A percentile compares a stretch with the other conserved stretches of the same genome.
These are phyloP conservation scores for Nannizzia gypsea DNA, from an alignment of 2,329 filamentous ascomycete species.

Conservation along the genomic window DNA sequence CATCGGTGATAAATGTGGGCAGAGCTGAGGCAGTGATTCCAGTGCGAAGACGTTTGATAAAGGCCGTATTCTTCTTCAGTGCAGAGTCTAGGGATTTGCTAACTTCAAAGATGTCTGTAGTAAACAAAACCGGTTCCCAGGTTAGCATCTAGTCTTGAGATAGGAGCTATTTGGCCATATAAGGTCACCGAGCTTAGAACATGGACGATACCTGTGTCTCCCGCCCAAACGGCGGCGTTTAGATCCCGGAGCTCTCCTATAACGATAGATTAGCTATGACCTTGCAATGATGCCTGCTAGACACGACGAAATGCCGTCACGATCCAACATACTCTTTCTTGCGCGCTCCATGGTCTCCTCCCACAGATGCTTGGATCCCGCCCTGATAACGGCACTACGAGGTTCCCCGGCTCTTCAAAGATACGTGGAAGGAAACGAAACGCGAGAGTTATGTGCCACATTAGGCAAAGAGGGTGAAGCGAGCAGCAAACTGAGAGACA, in stretches of 20 bases:
- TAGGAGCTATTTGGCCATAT: neutral
- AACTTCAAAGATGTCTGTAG: slow-evolving; percentile 62
- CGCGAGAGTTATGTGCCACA: slow-evolving; percentile 9
- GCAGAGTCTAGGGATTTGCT: slow-evolving; percentile 79
- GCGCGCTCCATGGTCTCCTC: slow-evolving; percentile 35
- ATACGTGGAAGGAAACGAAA: slow-evolving; percentile 8
- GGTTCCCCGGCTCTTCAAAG: slow-evolving; percentile 6
- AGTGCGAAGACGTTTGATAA: slow-evolving; percentile 90
- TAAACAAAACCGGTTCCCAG: neutral
- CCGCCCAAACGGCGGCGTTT: slow-evolving; percentile 79
- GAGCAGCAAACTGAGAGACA: neutral
- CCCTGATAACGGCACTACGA: neutral
- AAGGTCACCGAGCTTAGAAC: slow-evolving; percentile 9
- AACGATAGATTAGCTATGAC: neutral
- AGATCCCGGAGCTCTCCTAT: slow-evolving; percentile 80
- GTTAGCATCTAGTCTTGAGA: slow-evolving; percentile 16
- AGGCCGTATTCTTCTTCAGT: slow-evolving; percentile 94
- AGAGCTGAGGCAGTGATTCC: slow-evolving; percentile 70
- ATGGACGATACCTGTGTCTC: slow-evolving; percentile 58
- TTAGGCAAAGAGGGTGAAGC: slow-evolving; percentile 6
- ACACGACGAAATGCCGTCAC: neutral
- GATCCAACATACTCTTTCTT: slow-evolving; percentile 35
- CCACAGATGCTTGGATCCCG: neutral
- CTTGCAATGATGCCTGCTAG: neutral
- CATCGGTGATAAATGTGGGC: slow-evolving; percentile 76